Conservation (phyloP, 2,329 filamentous ascomycete genomes). For the Clonostachys rosea region DNA sequence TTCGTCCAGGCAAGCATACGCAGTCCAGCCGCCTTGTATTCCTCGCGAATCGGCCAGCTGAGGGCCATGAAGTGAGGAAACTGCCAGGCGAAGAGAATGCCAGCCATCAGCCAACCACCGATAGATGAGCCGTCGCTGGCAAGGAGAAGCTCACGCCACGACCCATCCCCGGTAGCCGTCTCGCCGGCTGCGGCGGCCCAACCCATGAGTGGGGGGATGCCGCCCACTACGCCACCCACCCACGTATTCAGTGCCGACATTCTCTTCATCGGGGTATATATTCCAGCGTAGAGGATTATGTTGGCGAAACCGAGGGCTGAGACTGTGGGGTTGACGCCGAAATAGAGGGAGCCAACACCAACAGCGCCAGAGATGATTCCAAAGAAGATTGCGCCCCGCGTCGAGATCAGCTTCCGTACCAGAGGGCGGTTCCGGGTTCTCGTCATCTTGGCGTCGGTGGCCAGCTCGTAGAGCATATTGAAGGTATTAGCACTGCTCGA, state of each 20-base stretch:
- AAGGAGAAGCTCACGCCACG: conserved; percentile 74
- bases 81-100: conserved; percentile 88
- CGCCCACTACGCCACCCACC: conserved; percentile 88
- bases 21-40: conserved; percentile 71
- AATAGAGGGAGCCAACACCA: conserved; percentile 72
- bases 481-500: conserved; percentile 89
- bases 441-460: conserved; percentile 87
- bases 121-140: conserved; percentile 54
- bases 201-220: conserved; percentile 94
- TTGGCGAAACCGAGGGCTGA: conserved; percentile 81
- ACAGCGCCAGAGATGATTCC: conserved; percentile 66
- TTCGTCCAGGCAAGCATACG: conserved; percentile 83
- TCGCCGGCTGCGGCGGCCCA: conserved; percentile 95
- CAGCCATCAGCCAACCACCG: conserved; percentile 87
- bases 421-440: conserved; percentile 89
- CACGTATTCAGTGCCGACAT: conserved; percentile 87
- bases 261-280: conserved; percentile 91
- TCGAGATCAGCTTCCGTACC: conserved; percentile 73
- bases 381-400: conserved; percentile 69
- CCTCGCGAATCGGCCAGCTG: conserved; percentile 81
- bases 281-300: conserved; percentile 82
- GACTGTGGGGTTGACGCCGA: conserved; percentile 91
- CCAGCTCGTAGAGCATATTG: conserved; percentile 95
- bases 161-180: conserved; percentile 69
- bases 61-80: conserved; percentile 98